Evolutionary conservation across 805 yeast genomes (phyloP).

Genomic region (Candida peoriensis): DNA sequence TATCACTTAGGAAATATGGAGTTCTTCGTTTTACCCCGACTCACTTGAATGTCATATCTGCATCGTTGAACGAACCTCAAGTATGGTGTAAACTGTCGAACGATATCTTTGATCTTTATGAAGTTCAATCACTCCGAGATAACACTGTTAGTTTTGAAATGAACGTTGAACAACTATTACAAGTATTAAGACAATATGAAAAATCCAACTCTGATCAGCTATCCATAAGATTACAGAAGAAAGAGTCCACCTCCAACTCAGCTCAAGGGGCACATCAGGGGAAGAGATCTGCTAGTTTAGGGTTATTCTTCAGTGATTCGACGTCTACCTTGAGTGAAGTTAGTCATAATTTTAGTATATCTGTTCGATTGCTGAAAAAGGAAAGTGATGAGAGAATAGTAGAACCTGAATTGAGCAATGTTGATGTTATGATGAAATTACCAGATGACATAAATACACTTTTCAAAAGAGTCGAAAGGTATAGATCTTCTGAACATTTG

Average conservation of each 20-base stretch:
- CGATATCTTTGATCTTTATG: slow-evolving; percentile 27
- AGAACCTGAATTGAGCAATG: slow-evolving; percentile 58
- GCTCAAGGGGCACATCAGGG: no score
- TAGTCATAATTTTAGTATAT: slow-evolving; percentile 64
- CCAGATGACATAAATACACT: slow-evolving; percentile 45
- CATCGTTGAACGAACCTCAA: slow-evolving; percentile 54
- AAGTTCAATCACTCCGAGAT: slow-evolving; percentile 42
- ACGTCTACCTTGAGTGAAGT: slow-evolving; percentile 39
- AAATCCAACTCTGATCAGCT: slow-evolving; percentile 46
- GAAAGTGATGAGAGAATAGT: slow-evolving; percentile 46
- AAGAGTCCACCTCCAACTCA: slow-evolving; percentile 14
- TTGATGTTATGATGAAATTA: slow-evolving; percentile 49
- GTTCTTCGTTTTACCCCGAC: slow-evolving; percentile 50
- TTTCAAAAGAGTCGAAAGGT: slow-evolving; percentile 63
- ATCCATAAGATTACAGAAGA: slow-evolving; percentile 44
- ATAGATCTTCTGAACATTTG: slow-evolving; percentile 46
- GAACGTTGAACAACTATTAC: slow-evolving; percentile 54
- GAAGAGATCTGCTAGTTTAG: slow-evolving; percentile 46
- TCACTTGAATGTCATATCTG: slow-evolving; percentile 46
- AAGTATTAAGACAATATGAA: slow-evolving; percentile 54
- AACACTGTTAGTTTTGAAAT: slow-evolving; percentile 56
- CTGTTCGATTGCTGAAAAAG: slow-evolving; percentile 57
- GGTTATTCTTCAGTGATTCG: slow-evolving; percentile 48
- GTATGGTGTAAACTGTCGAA: slow-evolving; percentile 57
- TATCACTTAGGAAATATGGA: slow-evolving; percentile 48